Evolutionary conservation across 2,329 filamentous ascomycete genomes (phyloP).

Genomic region (Claviceps sp.): DNA sequence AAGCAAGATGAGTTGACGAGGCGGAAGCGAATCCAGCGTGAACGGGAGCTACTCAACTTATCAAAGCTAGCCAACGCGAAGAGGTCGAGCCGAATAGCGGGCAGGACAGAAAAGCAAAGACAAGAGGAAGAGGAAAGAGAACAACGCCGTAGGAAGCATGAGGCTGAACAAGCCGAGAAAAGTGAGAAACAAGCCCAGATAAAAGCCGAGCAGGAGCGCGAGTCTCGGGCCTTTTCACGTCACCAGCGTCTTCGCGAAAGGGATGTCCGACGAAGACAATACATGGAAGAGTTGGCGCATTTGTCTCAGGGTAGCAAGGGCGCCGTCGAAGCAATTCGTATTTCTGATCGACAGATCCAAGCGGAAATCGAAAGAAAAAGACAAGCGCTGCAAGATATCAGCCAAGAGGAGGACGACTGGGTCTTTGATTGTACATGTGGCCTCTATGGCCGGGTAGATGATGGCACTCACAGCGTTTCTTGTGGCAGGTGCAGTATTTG

Average conservation of each 20-base stretch:
- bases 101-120: conserved; percentile 65
- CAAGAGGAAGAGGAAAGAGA: conserved; percentile 59
- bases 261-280: conserved; percentile 66
- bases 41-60: conserved; percentile 68
- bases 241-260: conserved; percentile 79
- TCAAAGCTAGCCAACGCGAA: conserved; percentile 90
- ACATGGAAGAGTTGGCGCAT: conserved; percentile 71
- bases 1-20: conserved; percentile 65
- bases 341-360: conserved; percentile 70
- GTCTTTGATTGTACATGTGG: conserved; percentile 92
- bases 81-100: conserved; percentile 77
- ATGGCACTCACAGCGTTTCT: conserved; percentile 84
- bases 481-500: conserved; percentile 92
- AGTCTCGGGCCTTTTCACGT: conserved; percentile 67
- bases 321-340: conserved; percentile 41
- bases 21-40: conserved; percentile 49
- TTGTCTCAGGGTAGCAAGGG: conserved; percentile 64
- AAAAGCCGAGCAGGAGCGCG: conserved; percentile 57
- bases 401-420: conserved; percentile 71
- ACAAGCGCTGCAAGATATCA: conserved; percentile 60
- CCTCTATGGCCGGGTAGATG: conserved; percentile 81
- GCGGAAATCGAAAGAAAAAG: conserved; percentile 70
- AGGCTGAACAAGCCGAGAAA: conserved; percentile 50
- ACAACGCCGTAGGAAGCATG: conserved; percentile 37
- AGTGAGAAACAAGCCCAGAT: conserved; percentile 50